Evolutionary conservation across 2,329 filamentous ascomycete genomes (phyloP), one percentile per base, ranked within the genome.

Genomic region (Parascedosporium putredinis): DNA sequence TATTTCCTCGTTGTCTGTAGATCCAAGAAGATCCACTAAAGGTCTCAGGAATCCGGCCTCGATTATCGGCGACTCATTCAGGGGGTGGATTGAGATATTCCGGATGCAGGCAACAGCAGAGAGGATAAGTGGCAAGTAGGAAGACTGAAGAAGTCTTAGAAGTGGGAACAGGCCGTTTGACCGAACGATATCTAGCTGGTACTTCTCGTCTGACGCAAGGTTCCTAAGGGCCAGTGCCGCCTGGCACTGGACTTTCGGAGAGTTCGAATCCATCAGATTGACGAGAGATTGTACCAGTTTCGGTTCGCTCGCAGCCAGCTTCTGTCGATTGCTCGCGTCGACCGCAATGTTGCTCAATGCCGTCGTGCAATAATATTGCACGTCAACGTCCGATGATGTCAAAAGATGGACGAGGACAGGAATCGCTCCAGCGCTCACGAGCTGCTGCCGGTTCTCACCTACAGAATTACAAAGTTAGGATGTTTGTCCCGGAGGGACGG

Each of bases 331-430:
- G 60, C 82, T 85, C 43, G 85, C 78, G 63, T 98, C 93, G 49
- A 98, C 93, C 5, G 93, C 93, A 58, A 98, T 98, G 66, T 98
- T 98, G 75, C 91, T 97, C 52, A 98, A 79, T 10, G 93, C 93
- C 4, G 93, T 98, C 16, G 93, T 98, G 72, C 93, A 98, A 70
- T 98, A 98, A 69, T 98, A 98, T 70, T 98, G 93, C 27, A 98
- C 93, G 63, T 98, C 93, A 57, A 96, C 90, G 62, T 98, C 93
- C 52, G 84, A 73, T 23, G 93, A 97, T 7, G 88, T 89, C 43
- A 98, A 82, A 22, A 98, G 81, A 62, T 96, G 89, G 36, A 98
- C 93, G 23, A 98, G 81, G 7, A 98, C 91, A 4, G 93, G 93
- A 56, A 98, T 96, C n/a, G 93, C 93, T 55, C 91, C 91, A 43